Conservation (phyloP, 768 basidiomycete species). For the Leccinum boreale region DNA sequence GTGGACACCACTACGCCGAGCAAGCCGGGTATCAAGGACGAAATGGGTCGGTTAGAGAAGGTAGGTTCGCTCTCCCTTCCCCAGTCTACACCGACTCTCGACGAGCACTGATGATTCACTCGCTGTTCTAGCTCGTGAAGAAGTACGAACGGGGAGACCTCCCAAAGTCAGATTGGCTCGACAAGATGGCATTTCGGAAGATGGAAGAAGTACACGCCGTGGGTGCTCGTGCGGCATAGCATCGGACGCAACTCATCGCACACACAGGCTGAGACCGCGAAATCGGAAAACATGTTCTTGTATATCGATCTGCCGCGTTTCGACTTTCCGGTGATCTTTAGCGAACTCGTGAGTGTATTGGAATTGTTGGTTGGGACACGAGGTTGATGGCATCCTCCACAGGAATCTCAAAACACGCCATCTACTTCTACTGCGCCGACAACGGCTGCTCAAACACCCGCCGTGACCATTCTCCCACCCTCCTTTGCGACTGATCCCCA, state of each 20-base stretch:
- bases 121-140: constrained; percentile 69
- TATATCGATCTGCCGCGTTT: constrained; percentile 96
- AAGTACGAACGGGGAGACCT: constrained; percentile 95
- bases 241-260: not conserved
- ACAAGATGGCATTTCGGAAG: constrained; percentile 87
- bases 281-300: constrained; percentile 91
- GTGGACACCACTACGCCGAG: constrained; percentile 83
- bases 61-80: constrained; percentile 34
- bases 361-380: not conserved
- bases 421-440: constrained; percentile 42
- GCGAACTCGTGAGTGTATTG: constrained; percentile 65
- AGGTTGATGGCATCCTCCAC: not conserved
- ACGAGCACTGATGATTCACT: not conserved
- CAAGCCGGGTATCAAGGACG: constrained; percentile 76
- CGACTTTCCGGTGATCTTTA: constrained; percentile 95
- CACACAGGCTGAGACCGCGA: constrained; percentile 80
- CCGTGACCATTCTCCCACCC: constrained; percentile 38
- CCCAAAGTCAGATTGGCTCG: constrained; percentile 93
- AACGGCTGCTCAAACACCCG: constrained; percentile 40
- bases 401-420: constrained; percentile 42
- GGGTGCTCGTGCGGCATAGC: constrained; percentile 22
- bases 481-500: constrained; percentile 62
- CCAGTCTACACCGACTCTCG: not conserved
- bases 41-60: constrained; percentile 95
- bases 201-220: constrained; percentile 95